Base-by-base conservation (phyloP, 345 rosid genomes). In the Dimocarpus longan region DNA sequence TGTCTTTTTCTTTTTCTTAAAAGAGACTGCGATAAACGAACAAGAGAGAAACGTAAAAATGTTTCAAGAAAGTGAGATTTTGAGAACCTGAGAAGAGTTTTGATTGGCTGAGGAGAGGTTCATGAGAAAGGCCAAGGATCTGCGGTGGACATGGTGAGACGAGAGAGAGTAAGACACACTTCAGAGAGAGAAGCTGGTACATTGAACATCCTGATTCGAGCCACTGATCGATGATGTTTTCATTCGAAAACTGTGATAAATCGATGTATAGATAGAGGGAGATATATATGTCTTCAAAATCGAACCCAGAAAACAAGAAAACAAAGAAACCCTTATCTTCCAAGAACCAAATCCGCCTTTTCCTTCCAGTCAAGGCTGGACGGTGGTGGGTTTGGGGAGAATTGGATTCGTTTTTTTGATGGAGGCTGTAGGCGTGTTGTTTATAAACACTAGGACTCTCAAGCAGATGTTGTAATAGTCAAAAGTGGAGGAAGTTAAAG, bases 81-180 rank as follows among this genome's bases (percentile, higher is more conserved):
- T 54, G n/a, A 32, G 10, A 75, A 32, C 67, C 37, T 21, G 50
- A 39, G 39, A 62, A 0, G 32, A 2, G 10, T 39, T 37, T 46
- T 42, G 48, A 62, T 16, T 57, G 18, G 19, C 42, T 10, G 43
- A 4, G 42, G 32, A 1, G 69, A 19, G 75, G 28, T 62, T 87
- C 22, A 86, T 28, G 89, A 83, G 78, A 88, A 91, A 39, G 92
- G 91, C 92, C 92, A 88, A 16, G 90, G 89, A 56, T 88, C 86
- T 59, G 92, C 87, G 18, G 77, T 68, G 82, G 88, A 88, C 88
- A 90, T 87, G 28, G 78, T 44, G 15, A 83, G 80, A 28, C 83
- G 83, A 43, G 65, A 88, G 44, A 86, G 79, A 22, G 89, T 75
- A n/a, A 86, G 85, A 74, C 88, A 85, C 8, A 80, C 76, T 80